Percentiles rank a stretch among this genome's conserved stretches.
Conservation (phyloP, 2,329 filamentous ascomycete genomes). For the Epichloe brachyelytri region DNA sequence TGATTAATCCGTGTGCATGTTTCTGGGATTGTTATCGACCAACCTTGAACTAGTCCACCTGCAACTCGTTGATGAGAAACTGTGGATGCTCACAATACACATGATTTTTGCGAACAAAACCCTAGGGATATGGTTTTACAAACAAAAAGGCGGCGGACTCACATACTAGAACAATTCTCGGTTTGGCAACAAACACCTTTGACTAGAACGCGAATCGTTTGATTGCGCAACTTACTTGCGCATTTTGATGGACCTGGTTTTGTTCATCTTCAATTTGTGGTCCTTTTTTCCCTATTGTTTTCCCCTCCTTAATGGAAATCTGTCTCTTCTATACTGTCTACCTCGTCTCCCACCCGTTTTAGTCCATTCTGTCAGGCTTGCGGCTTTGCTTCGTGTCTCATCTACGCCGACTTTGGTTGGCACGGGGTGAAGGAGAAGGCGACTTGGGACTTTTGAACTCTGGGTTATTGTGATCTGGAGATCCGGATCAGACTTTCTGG, state of each 20-base stretch:
- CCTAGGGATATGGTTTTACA: constrained; percentile 1
- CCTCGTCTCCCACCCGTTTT: too few species aligned
- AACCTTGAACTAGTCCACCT: neutral
- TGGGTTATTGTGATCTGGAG: neutral
- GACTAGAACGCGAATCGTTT: neutral
- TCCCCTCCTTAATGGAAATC: neutral
- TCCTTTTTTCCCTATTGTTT: neutral
- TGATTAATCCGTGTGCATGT: constrained; percentile 3
- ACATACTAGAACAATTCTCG: constrained; percentile 7
- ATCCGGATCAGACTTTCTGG: neutral
- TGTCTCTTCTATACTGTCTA: neutral
- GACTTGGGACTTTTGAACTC: neutral
- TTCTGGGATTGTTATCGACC: neutral
- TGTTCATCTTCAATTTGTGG: neutral
- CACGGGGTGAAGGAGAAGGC: neutral
- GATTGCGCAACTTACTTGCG: neutral
- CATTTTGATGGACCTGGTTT: neutral
- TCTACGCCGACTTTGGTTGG: neutral
- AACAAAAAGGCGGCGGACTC: constrained; percentile 2
- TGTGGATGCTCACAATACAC: constrained; percentile 2
- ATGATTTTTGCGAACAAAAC: constrained; percentile 2
- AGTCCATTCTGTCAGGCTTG: neutral
- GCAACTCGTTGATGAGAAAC: constrained; percentile 11
- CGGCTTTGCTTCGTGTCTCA: neutral
- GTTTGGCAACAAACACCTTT: constrained; percentile 11